Evolutionary conservation across 371 early-diverging fungal genomes (phyloP).

Genomic region (Saksenaea vasiformis): DNA sequence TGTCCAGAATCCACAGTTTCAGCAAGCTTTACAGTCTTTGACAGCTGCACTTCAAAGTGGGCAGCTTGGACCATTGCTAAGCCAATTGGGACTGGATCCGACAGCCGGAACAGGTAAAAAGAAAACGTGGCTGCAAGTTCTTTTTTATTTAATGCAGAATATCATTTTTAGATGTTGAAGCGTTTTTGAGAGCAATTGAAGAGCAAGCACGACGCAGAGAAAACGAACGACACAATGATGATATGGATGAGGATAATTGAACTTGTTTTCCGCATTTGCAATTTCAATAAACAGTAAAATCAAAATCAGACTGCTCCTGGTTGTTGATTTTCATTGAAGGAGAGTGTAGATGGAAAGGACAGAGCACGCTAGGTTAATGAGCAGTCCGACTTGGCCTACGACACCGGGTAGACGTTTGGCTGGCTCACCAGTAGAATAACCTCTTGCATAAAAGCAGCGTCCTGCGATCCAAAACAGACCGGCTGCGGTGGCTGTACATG

Average conservation of each 20-base stretch:
- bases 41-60: constrained; percentile 70
- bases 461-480: constrained; percentile 54
- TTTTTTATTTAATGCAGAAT: background rate
- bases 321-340: background rate
- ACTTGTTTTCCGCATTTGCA: background rate
- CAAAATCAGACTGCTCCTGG: background rate
- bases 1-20: constrained; percentile 69
- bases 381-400: constrained; percentile 39
- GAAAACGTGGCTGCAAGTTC: background rate
- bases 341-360: constrained; percentile 21
- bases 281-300: background rate
- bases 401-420: constrained; percentile 40
- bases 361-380: constrained; percentile 38
- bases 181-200: constrained; percentile 67
- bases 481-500: constrained; percentile 42
- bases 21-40: constrained; percentile 66
- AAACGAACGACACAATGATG: constrained; percentile 10
- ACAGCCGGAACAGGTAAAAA: constrained; percentile 40
- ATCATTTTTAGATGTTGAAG: constrained; percentile 56
- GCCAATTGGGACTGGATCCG: constrained; percentile 64
- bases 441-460: constrained; percentile 41
- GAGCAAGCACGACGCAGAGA: constrained; percentile 55
- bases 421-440: constrained; percentile 61
- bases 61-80: constrained; percentile 63
- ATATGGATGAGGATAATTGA: constrained; percentile 37